These are phyloP conservation scores for Boechera stricta DNA, from an alignment of 345 rosid species.

Conservation along the genomic window DNA sequence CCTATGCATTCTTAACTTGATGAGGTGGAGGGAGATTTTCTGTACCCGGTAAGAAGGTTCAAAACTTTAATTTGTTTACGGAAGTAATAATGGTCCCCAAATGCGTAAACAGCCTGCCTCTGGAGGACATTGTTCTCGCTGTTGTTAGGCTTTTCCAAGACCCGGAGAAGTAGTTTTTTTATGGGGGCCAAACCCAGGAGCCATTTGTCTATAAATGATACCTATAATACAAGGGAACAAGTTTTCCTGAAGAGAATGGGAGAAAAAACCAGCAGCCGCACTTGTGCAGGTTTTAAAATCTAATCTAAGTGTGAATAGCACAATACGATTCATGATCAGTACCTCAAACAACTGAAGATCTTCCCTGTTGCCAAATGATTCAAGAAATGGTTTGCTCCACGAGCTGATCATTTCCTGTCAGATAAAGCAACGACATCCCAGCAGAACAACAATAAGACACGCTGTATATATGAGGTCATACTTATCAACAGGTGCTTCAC, in stretches of 20 bases:
- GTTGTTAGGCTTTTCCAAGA: conserved; percentile 60
- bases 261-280: neutral
- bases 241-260: neutral
- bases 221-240: conserved; percentile 51
- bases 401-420: conserved; percentile 78
- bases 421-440: conserved; percentile 23
- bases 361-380: conserved; percentile 59
- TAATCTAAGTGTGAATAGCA: conserved; percentile 13
- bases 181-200: conserved; percentile 64
- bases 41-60: conserved; percentile 95
- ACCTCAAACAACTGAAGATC: conserved; percentile 84
- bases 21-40: conserved; percentile 4
- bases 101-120: conserved; percentile 74
- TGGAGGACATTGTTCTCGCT: conserved; percentile 54
- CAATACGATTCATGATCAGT: conserved; percentile 27
- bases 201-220: conserved; percentile 88
- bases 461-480: neutral
- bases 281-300: conserved; percentile 4
- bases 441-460: neutral
- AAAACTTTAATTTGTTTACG: conserved; percentile 79
- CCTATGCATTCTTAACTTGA: conserved; percentile 3
- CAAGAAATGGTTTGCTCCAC: conserved; percentile 80
- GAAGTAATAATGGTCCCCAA: conserved; percentile 90
- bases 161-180: conserved; percentile 67
- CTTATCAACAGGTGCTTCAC: conserved; percentile 7